phyloP scores from a whole-genome alignment of 306 rosid genomes.

The Rubus parviflorus region DNA sequence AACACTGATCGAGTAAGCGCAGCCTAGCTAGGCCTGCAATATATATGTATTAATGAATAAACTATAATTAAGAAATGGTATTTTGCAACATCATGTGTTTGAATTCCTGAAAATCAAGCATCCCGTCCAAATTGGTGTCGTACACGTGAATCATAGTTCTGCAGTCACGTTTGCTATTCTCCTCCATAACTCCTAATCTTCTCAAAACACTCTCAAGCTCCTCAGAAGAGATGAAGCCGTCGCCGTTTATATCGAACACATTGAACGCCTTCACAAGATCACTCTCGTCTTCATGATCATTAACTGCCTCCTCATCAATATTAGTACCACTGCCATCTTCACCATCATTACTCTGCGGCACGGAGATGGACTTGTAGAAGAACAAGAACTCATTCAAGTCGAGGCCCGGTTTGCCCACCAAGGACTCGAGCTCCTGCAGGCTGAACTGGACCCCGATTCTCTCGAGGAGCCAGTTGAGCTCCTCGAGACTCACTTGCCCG shows the following conservation, averaged over 20 bases:
- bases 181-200: constrained; percentile 63
- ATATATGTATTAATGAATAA: too few relatives aligned
- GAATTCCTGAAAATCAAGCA: constrained; percentile 82
- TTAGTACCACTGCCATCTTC: constrained; percentile 1
- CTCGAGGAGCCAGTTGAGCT: constrained; percentile 50
- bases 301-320: neutral
- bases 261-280: constrained; percentile 66
- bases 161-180: constrained; percentile 43
- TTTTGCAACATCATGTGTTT: constrained; percentile 69
- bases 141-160: constrained; percentile 52
- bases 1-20: too few relatives aligned
- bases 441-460: constrained; percentile 30
- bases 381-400: constrained; percentile 56
- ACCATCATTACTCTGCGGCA: constrained; percentile 13
- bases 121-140: constrained; percentile 71
- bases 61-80: constrained; percentile 29
- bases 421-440: constrained; percentile 50
- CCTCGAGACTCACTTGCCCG: constrained; percentile 61
- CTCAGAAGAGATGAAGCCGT: constrained; percentile 71
- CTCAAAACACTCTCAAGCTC: constrained; percentile 60
- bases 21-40: too few relatives aligned
- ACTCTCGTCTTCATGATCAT: constrained; percentile 33
- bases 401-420: constrained; percentile 47
- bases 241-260: constrained; percentile 76
- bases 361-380: constrained; percentile 55